These are phyloP conservation scores for Coffea eugenioides DNA, from an alignment of 257 asterid species.

Conservation along the genomic window DNA sequence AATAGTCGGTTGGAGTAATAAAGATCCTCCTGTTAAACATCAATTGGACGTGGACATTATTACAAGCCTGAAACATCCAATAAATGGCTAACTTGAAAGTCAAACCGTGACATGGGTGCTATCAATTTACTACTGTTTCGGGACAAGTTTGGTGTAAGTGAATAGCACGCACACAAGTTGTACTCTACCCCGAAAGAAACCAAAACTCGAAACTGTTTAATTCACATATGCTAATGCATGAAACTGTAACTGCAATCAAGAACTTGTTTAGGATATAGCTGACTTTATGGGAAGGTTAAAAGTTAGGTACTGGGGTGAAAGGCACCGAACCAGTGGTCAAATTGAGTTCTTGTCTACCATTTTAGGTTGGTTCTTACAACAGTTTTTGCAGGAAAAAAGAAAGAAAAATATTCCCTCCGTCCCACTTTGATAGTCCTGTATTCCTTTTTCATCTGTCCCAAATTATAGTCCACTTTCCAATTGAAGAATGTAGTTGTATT, in stretches of 20 bases:
- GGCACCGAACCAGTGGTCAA: constrained; percentile 2
- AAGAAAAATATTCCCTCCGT: too few species aligned
- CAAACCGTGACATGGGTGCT: constrained; percentile 10
- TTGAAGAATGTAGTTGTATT: too few species aligned
- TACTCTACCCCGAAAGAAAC: background rate
- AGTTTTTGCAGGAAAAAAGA: too few species aligned
- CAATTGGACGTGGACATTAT: background rate
- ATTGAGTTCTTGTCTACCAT: background rate
- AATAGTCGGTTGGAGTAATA: background rate
- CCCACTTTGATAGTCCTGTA: too few species aligned
- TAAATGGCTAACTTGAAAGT: constrained; percentile 14
- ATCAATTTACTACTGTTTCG: background rate
- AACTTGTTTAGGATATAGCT: constrained; percentile 27
- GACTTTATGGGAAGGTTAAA: constrained; percentile 16
- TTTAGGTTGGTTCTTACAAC: too few species aligned
- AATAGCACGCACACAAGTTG: background rate
- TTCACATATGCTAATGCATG: background rate
- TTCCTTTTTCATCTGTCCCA: too few species aligned
- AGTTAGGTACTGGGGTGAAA: constrained; percentile 9
- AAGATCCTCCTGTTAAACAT: background rate
- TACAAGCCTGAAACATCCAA: constrained; percentile 11
- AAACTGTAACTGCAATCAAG: background rate
- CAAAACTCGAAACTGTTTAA: background rate
- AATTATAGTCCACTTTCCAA: too few species aligned
- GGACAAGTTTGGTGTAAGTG: background rate